Evolutionary conservation across 1,284 basidiomycete genomes (phyloP), one percentile per base, ranked within the genome.

Genomic region (Ustanciosporium gigantosporum): DNA sequence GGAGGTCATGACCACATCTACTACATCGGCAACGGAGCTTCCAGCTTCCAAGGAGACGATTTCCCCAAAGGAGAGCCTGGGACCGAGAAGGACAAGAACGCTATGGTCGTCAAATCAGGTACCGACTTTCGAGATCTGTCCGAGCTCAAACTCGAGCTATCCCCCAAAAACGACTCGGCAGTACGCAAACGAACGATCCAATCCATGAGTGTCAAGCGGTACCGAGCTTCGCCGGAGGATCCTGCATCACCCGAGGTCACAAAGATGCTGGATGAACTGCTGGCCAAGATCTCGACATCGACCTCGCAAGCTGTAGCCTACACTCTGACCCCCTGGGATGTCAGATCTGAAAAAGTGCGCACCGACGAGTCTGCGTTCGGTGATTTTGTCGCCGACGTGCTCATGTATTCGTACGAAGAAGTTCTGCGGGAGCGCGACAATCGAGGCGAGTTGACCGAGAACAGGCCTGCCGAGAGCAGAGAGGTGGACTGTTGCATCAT

Each of bases 1-100:
- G 91, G 91, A 4, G 91, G 91, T 0, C 91, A 95, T 66, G 91
- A 95, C 71, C 91, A 95, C 66, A 80, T 88, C 5, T 91, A 91
- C 80, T 89, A 87, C 78, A 84, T 88, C 37, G 87, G 89, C 11
- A 86, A 84, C 68, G 91, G 90, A 3, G 84, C 87, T 2, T 82
- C 81, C 16, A 74, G 80, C 3, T 94, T 89, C 89, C 83, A 89
- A 22, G 84, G 84, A 31, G 88, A 86, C 52, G 83, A 88, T 50
- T 78, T 83, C 16, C 79, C 80, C 0, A 76, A 81, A 5, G 82
- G 84, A 13, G 60, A 66, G 36, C 82, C 89, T 2, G 91, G 90
- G 11, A 85, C 86, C 2, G 87, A 89, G 70, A 82, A 81, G 14
- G 91, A 94, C 73, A 69, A 84, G 2, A 25, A 4, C 2, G 43